Evolutionary conservation across 305 asterid species (phyloP), one percentile per base, ranked within the genome.

Genomic region (Fraxinus sp.): DNA sequence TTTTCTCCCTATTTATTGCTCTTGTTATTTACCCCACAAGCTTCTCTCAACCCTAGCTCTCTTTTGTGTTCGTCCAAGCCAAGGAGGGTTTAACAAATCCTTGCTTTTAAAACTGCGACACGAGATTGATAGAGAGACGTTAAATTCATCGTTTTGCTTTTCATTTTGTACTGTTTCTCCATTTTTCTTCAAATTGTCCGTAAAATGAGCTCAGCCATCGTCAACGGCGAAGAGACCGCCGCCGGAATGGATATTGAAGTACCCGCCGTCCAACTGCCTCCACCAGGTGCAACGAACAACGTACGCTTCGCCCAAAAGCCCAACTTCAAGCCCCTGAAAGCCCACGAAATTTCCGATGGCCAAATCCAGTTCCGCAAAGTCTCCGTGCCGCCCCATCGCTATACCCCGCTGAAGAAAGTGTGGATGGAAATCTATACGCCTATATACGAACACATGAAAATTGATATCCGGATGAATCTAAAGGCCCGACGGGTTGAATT

Each of bases 401-500:
- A 89, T 84, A 93, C 95, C 1, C 97, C 98, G 1, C 76, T 94
- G 46, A 91, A 93, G 88, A 93, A 93, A 83, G 80, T 87, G 9
- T 95, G 98, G 98, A 84, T 89, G 85, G 95, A 93, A 66, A 92
- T 95, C 85, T 93, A 93, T 87, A 90, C 89, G 1, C 98, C 94
- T 14, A 86, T 93, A 9, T 90, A 88, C 79, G 93, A 92, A 1
- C 92, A 91, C 5, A 93, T 94, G 97, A 91, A 92, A 82, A 82
- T 94, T 49, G 98, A 93, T 73, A 85, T 95, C 86, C 95, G 98
- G 0, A 93, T 95, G 98, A 95, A 95, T 75, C 94, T 93, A 81
- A 93, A 93, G 80, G 90, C 92, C 32, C 95, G 96, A 16, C 87
- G 94, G 64, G 97, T 95, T 10, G 98, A 95, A 87, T 90, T 95